Base-by-base conservation (phyloP, 331 rosid species). In the Cydonia oblonga region DNA sequence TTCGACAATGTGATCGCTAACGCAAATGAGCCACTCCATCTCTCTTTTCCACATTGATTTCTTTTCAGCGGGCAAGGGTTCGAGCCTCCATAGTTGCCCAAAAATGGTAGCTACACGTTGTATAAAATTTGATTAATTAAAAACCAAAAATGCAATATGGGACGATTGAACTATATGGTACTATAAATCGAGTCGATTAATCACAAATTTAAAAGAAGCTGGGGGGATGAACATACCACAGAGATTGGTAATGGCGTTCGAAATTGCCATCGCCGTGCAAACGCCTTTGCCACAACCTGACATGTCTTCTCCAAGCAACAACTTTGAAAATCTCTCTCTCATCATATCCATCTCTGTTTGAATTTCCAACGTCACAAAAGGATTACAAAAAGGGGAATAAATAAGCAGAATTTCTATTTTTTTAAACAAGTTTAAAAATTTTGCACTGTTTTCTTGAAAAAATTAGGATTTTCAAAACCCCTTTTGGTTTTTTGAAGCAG, bases 1-100 rank as follows among this genome's bases (percentile, higher is more conserved):
- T 73, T 86, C 88, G 9, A 86, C 84, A 30, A 86, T 84, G 28
- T 86, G 86, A 60, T 84, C 88, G 75, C 86, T 76, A 11, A 86
- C 90, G 18, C 85, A 78, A 20, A 86, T 80, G 38, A 86, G 78
- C 84, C 85, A 86, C 70, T 84, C 88, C 78, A 86, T 84, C 73
- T 86, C 90, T 81, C 88, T 79, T 81, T 61, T 71, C 90, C 90
- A 86, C 90, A 86, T 76, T 12, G 79, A 71, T 76, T 84, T 86
- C 77, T 84, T 86, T 76, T 81, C 88, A 62, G 69, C 24, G 20
- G 82, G 75, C 64, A 84, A 33, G 12, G 90, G 90, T 63, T 86
- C 90, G 68, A 86, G 68, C 64, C 90, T 84, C 88, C 87, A 86
- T 15, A 83, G 75, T 68, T 86, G 88, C 79, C 90, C 90, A 69